Evolutionary conservation across 2,329 filamentous ascomycete genomes (phyloP), one percentile per base, ranked within the genome.

Genomic region (Fusarium verrucosum): DNA sequence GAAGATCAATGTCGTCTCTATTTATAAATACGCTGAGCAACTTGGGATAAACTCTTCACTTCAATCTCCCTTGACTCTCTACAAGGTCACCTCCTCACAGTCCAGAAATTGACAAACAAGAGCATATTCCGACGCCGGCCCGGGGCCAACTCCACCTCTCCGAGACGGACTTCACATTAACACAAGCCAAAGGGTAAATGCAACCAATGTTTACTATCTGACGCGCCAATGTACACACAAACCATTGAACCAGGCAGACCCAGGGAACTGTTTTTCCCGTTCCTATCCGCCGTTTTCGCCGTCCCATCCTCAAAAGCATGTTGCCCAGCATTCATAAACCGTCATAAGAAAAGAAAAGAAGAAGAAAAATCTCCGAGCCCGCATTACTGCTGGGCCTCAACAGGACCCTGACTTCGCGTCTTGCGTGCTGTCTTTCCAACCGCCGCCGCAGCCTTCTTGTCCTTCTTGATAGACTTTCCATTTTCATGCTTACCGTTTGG

Each of bases 341-440:
- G 37, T 52, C 28, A 58, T 50, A 40, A 54, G 10, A 41, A 25
- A 56, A 30, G 19, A 41, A 45, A 30, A 30, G 23, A 23, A 19
- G n/a, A 28, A 5, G 28, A 23, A 47, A 10, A 47, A 37, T 26
- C 22, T 32, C 28, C 16, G 22, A 40, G 30, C 25, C 43, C 35
- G 26, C 40, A 33, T 36, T 25, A 32, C 47, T 45, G 28, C 43
- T 62, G 70, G 43, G 60, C 62, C 38, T 78, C 75, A 8, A 72
- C 76, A 3, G 77, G 75, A 1, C 79, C 79, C 63, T 81, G 79
- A 57, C 79, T 81, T 44, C 79, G 74, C 9, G 79, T 81, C 75
- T 80, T 80, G 38, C 79, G 74, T 41, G 74, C 73, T 8, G 79
- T 79, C 53, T 58, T 75, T 17, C 79, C 79, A 16, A 75, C 75